Base-by-base conservation (phyloP, 2,329 filamentous ascomycete genomes). In the Aspergillus uvarum region DNA sequence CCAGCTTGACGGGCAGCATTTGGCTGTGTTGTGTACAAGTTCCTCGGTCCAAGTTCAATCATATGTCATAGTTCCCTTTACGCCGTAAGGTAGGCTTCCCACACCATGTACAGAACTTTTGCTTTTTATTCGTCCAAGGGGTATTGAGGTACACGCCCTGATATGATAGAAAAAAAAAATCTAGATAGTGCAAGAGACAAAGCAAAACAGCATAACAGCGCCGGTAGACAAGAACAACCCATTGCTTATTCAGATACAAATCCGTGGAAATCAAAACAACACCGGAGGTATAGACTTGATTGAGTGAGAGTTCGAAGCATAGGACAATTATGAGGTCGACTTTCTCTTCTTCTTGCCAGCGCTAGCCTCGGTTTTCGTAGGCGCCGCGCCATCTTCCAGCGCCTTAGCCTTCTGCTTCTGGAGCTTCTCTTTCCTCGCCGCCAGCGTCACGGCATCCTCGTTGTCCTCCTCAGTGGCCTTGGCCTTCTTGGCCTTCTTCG, bases 331-430 rank as follows among this genome's bases (percentile, higher is more conserved):
- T 74, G 71, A 73, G 60, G 67, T 70, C 49, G 74, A 73, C 72
- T 77, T 76, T 68, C 70, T 72, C 73, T 75, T 77, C 71, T 75
- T 76, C 68, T 76, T 76, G 10, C 51, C 57, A 22, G 59, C 56
- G 54, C 61, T 57, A 32, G 55, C 47, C 59, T 52, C 47, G 56
- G 53, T 55, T 67, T 67, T 56, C 32, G 58, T 62, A 68, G 65
- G 55, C 66, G 72, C 65, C 67, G 77, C 70, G 68, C 79, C 77
- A 53, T 78, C 78, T 52, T 77, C 71, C 52, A 81, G 64, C 38
- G 78, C 80, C 61, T 79, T 76, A 24, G 77, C 74, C 75, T 83
- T 83, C 65, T 81, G 75, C 65, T 79, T 76, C 70, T 78, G 78
- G 58, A 81, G 74, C 71, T 80, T 82, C 65, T 80, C 76, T 70